phyloP scores from a whole-genome alignment of 2,329 filamentous ascomycete species.

The Botrytis medusae region DNA sequence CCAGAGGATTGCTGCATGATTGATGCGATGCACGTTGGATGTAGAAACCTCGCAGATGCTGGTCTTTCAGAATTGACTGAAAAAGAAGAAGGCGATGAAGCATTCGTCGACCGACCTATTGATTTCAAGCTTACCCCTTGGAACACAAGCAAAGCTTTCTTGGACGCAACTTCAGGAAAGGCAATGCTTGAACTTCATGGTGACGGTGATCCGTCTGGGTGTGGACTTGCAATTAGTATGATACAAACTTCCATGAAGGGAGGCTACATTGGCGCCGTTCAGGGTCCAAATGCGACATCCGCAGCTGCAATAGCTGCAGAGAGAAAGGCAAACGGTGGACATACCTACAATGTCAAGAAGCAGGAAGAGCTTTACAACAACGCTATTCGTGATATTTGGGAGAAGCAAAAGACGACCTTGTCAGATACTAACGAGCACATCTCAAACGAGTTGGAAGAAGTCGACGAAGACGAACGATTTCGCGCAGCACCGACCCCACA shows the following conservation, averaged over 20 bases:
- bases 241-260: constrained; percentile 99
- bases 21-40: constrained; percentile 94
- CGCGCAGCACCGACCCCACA: constrained; percentile 57
- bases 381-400: constrained; percentile 90
- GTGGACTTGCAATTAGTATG: constrained; percentile 93
- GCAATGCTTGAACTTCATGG: constrained; percentile 96
- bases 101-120: constrained; percentile 59
- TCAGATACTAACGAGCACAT: constrained; percentile 69
- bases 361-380: constrained; percentile 92
- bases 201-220: constrained; percentile 89
- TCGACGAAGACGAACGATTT: constrained; percentile 56
- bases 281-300: constrained; percentile 62
- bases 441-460: constrained; percentile 50
- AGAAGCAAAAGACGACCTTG: constrained; percentile 77
- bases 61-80: constrained; percentile 75
- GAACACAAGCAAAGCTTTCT: constrained; percentile 95
- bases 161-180: constrained; percentile 89
- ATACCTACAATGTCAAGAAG: constrained; percentile 95
- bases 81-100: constrained; percentile 53
- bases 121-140: constrained; percentile 91
- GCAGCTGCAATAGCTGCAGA: constrained; percentile 74
- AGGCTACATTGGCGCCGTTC: constrained; percentile 81
- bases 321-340: constrained; percentile 84
- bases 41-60: constrained; percentile 86
- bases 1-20: constrained; percentile 93